phyloP scores from a whole-genome alignment of 306 rosid genomes.

The Fragaria nilgerrensis region DNA sequence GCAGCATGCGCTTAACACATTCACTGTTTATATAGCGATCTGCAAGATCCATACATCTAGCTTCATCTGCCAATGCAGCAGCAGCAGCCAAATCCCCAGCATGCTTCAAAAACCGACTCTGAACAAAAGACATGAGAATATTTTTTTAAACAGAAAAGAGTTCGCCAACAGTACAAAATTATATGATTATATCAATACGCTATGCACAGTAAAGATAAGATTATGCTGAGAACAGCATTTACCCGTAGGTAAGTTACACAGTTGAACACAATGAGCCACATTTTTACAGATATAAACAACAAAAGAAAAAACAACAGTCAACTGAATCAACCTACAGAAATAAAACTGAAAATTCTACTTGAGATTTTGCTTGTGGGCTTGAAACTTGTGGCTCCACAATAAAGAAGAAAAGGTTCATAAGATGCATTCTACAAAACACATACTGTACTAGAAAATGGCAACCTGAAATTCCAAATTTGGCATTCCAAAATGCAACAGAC shows the following conservation, averaged over 20 bases:
- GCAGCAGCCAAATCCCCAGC: conserved; percentile 94
- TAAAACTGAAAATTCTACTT: background rate
- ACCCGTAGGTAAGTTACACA: background rate
- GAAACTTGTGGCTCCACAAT: background rate
- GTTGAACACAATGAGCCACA: background rate
- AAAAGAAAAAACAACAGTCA: background rate
- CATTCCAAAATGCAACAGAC: background rate
- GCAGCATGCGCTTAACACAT: conserved; percentile 96
- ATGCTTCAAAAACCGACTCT: conserved; percentile 98
- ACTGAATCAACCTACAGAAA: background rate
- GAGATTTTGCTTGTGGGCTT: background rate
- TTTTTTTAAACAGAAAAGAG: background rate
- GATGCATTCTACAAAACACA: background rate
- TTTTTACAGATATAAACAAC: background rate
- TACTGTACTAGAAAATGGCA: background rate
- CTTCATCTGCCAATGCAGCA: conserved; percentile 93
- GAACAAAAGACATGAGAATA: conserved; percentile 32
- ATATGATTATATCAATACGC: background rate
- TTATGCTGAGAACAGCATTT: background rate
- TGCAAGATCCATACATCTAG: conserved; percentile 95
- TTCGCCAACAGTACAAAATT: background rate
- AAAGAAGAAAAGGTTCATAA: background rate
- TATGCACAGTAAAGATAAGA: background rate
- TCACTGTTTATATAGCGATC: conserved; percentile 97
- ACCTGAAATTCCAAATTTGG: background rate